phyloP scores from a whole-genome alignment of 352 stramenopile species.

The Phytopythium vexans region DNA sequence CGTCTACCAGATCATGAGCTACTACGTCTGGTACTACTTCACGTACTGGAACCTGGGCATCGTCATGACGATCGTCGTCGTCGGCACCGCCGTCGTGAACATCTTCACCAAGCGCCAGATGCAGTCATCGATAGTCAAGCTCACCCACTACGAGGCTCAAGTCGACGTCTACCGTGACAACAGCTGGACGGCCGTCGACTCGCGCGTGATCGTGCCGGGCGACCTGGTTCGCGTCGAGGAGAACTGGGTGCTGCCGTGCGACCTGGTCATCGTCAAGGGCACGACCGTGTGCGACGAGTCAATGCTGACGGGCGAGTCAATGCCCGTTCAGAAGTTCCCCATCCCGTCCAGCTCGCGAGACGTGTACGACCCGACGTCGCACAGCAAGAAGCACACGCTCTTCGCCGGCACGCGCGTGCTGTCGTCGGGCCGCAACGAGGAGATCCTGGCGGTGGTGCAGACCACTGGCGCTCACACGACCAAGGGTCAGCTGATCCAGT shows the following conservation, averaged over 20 bases:
- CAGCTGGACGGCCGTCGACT: conserved; percentile 30
- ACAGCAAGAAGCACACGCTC: conserved; percentile 66
- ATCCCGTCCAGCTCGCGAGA: conserved; percentile 34
- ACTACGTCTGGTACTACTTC: conserved; percentile 60
- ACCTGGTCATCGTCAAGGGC: conserved; percentile 55
- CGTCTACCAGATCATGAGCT: conserved; percentile 55
- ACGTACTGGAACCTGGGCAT: conserved; percentile 44
- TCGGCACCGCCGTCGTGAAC: conserved; percentile 33
- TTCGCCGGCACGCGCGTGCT: conserved; percentile 70
- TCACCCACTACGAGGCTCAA: conserved; percentile 46
- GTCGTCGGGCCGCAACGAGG: conserved; percentile 32
- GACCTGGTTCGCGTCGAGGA: conserved; percentile 44
- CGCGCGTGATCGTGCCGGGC: conserved; percentile 32
- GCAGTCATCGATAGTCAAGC: conserved; percentile 34
- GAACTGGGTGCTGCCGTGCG: conserved; percentile 47
- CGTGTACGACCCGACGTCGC: conserved; percentile 24
- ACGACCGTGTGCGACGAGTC: conserved; percentile 48
- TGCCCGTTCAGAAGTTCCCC: conserved; percentile 67
- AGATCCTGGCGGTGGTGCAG: conserved; percentile 58
- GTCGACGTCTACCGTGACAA: conserved; percentile 45
- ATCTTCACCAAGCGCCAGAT: conserved; percentile 44
- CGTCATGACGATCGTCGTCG: conserved; percentile 33
- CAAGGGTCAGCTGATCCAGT: conserved; percentile 71
- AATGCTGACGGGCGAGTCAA: conserved; percentile 58
- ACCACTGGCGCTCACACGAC: conserved; percentile 68